Base-by-base conservation (phyloP, 345 rosid species). In the Brassica nigra region DNA sequence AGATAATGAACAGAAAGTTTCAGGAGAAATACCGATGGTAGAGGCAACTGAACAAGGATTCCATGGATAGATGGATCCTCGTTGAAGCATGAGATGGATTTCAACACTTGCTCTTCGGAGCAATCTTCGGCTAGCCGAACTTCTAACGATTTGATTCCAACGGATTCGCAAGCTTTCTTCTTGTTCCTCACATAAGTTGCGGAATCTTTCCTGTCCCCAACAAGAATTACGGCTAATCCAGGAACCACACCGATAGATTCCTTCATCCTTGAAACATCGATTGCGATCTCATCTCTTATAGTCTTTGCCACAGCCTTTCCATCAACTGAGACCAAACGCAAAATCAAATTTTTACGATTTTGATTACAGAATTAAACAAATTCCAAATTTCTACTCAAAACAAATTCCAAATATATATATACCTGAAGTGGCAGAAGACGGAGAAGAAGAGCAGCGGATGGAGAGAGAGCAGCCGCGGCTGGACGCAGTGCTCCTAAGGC, bases 391-490 rank as follows among this genome's bases (percentile, higher is more conserved):
- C 27, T 23, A 23, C 27, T 23, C 27, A 23, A 23, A 20, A 20
- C 23, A n/a, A n/a, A n/a, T n/a, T n/a, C n/a, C n/a, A n/a, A n/a
- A 20, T 20, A 20, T 20, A 20, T 20, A 34, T 23, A 2, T 59
- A 59, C 65, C 5, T 28, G 18, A 62, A 5, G 66, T 62, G 3
- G 8, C 65, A 11, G 65, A 12, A 59, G 63, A 59, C 0, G 64
- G 62, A 36, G 82, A 66, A 10, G 85, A 36, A 29, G 78, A 70
- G 49, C 77, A 78, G 71, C 61, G 81, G 55, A 78, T n/a, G 70
- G 75, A 72, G 64, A 75, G 66, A 58, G 77, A 62, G 55, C 61
- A 68, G 58, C 47, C 27, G 42, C 80, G 76, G 68, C 27, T 8
- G 55, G 83, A 33, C 30, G 63, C 67, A 9, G 73, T 49, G 75